Evolutionary conservation across 2,329 filamentous ascomycete genomes (phyloP).

Genomic region (Zymoseptoria crescenta): DNA sequence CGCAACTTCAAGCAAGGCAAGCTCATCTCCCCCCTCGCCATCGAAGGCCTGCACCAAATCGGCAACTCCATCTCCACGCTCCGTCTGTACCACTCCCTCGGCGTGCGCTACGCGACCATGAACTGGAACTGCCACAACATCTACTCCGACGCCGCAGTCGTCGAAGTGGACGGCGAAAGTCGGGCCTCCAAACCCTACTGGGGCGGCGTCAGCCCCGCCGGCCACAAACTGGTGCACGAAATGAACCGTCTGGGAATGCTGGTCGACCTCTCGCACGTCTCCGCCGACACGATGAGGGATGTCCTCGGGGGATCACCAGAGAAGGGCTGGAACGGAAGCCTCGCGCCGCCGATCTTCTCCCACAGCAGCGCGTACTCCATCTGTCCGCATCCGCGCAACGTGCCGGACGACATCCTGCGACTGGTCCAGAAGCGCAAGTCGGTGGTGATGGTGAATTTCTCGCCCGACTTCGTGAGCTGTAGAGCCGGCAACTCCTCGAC

Average conservation of each 20-base stretch:
- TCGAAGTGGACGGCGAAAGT: conserved; percentile 40
- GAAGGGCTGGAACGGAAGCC: conserved; percentile 60
- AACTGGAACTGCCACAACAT: conserved; percentile 92
- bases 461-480: conserved; percentile 75
- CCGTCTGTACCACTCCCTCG: conserved; percentile 65
- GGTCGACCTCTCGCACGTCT: conserved; percentile 77
- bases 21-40: conserved; percentile 69
- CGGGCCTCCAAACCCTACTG: conserved; percentile 49
- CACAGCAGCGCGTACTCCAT: conserved; percentile 75
- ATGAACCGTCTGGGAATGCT: conserved; percentile 95
- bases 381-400: conserved; percentile 85
- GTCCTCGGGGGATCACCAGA: conserved; percentile 52
- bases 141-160: conserved; percentile 76
- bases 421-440: conserved; percentile 66
- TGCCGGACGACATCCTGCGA: conserved; percentile 72
- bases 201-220: conserved; percentile 64
- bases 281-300: conserved; percentile 75
- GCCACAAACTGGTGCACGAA: conserved; percentile 64
- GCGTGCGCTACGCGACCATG: conserved; percentile 79
- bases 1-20: conserved; percentile 41
- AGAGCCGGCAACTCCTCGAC: conserved; percentile 46
- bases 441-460: conserved; percentile 87
- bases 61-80: conserved; percentile 74
- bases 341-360: conserved; percentile 79
- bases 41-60: conserved; percentile 90